Evolutionary conservation across 139 green algal species (phyloP).

Genomic region (Dunaliella primolecta): DNA sequence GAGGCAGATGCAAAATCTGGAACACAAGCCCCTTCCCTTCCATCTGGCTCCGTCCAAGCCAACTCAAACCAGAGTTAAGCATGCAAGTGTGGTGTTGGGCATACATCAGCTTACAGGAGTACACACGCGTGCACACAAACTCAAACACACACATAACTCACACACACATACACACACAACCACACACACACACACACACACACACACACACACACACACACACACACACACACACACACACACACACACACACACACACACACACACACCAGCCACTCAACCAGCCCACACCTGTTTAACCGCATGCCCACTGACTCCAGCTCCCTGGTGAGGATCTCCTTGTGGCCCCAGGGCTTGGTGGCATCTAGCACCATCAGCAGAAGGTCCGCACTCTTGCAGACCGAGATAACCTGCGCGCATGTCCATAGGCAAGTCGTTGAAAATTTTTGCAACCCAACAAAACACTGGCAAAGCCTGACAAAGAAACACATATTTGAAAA

Average conservation of each 20-base stretch:
- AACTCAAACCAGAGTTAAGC: too few relatives aligned
- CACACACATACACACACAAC: not conserved
- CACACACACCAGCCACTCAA: too few relatives aligned
- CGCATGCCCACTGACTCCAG: slow-evolving; percentile 94
- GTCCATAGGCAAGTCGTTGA: not conserved
- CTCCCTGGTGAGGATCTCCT: slow-evolving; percentile 93
- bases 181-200: too few relatives aligned
- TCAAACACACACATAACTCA: too few relatives aligned
- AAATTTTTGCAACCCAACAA: not conserved
- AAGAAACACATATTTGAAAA: not conserved
- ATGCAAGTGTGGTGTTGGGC: not conserved
- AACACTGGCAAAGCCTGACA: too few relatives aligned
- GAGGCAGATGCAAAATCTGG: too few relatives aligned
- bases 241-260: slow-evolving; percentile 2
- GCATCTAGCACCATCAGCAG: slow-evolving; percentile 99
- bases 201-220: slow-evolving; percentile 2
- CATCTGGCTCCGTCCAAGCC: too few relatives aligned
- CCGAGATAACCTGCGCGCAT: slow-evolving; percentile 91
- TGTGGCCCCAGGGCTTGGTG: slow-evolving; percentile 88
- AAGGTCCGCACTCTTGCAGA: slow-evolving; percentile 96
- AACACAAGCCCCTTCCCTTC: too few relatives aligned
- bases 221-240: slow-evolving; percentile 1
- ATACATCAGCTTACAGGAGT: too few relatives aligned
- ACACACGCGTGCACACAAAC: slow-evolving; percentile 7
- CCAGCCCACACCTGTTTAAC: slow-evolving; percentile 72